These are phyloP conservation scores for Biscogniauxia sp. DNA, from an alignment of 2,329 filamentous ascomycete species.

Conservation along the genomic window DNA sequence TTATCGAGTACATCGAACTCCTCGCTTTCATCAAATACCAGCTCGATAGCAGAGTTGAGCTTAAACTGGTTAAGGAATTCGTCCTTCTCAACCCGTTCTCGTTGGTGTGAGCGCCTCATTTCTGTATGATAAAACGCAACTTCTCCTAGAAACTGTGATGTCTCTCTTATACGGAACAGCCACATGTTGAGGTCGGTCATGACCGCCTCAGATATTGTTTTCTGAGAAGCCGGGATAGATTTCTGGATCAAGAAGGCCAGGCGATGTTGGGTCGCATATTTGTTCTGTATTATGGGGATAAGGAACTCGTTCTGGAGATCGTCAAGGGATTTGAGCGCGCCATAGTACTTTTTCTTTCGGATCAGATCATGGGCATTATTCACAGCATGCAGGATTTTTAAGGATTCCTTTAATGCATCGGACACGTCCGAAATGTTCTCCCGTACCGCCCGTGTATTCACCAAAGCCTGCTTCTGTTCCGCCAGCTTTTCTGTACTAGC, in stretches of 20 bases:
- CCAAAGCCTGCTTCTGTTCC: conserved; percentile 88
- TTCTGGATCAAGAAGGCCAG: conserved; percentile 95
- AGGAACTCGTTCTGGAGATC: conserved; percentile 96
- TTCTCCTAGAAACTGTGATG: conserved; percentile 92
- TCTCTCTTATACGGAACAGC: conserved; percentile 92
- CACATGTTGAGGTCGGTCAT: conserved; percentile 97
- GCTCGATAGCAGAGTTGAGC: conserved; percentile 90
- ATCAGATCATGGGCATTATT: conserved; percentile 94
- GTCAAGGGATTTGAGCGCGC: conserved; percentile 86
- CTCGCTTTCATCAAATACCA: conserved; percentile 91
- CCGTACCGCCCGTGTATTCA: conserved; percentile 86
- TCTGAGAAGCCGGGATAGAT: conserved; percentile 89
- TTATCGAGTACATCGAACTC: conserved; percentile 96
- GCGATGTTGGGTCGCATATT: conserved; percentile 91
- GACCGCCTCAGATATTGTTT: conserved; percentile 90
- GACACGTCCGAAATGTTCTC: conserved; percentile 96
- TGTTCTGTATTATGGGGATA: conserved; percentile 66
- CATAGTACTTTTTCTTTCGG: conserved; percentile 92
- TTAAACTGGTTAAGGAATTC: conserved; percentile 79
- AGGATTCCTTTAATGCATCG: conserved; percentile 81
- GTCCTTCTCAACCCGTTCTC: conserved; percentile 75
- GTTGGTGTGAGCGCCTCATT: conserved; percentile 76
- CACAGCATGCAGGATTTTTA: conserved; percentile 87
- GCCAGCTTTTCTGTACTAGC: conserved; percentile 91
- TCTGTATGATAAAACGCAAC: conserved; percentile 97